Conservation (phyloP, 192 early-diverging fungal genomes). For the Backusella australiensis region DNA sequence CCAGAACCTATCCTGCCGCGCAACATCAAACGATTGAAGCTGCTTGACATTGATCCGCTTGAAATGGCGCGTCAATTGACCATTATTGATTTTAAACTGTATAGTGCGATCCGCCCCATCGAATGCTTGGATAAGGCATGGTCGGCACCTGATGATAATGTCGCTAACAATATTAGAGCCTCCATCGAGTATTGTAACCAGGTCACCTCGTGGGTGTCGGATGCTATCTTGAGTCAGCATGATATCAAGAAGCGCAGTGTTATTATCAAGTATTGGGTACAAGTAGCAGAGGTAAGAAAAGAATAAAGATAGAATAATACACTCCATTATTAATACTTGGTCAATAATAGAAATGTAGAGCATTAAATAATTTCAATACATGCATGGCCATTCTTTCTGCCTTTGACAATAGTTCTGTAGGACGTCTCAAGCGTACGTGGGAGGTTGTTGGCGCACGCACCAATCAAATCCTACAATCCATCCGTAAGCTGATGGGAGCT, state of each 20-base stretch:
- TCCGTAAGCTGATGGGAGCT: constrained; percentile 74
- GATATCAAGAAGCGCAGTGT: constrained; percentile 77
- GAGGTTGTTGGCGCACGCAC: constrained; percentile 57
- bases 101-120: constrained; percentile 77
- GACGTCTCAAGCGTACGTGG: constrained; percentile 91
- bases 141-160: constrained; percentile 58
- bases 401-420: constrained; percentile 82
- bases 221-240: constrained; percentile 74
- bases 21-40: constrained; percentile 67
- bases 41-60: constrained; percentile 85
- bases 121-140: constrained; percentile 91
- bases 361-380: constrained; percentile 91
- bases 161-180: constrained; percentile 81
- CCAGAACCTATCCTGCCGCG: constrained; percentile 80
- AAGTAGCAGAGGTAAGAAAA: constrained; percentile 62
- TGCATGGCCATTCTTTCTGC: constrained; percentile 85
- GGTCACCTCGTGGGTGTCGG: constrained; percentile 84
- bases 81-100: constrained; percentile 78
- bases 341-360: constrained; percentile 55
- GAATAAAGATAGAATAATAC: background rate
- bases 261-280: constrained; percentile 80
- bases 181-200: constrained; percentile 83
- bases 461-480: constrained; percentile 56
- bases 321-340: background rate
- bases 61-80: constrained; percentile 95